Evolutionary conservation across 208 protist genomes (phyloP), one percentile per base, ranked within the genome.

Genomic region (Trichomonas gallinae): DNA sequence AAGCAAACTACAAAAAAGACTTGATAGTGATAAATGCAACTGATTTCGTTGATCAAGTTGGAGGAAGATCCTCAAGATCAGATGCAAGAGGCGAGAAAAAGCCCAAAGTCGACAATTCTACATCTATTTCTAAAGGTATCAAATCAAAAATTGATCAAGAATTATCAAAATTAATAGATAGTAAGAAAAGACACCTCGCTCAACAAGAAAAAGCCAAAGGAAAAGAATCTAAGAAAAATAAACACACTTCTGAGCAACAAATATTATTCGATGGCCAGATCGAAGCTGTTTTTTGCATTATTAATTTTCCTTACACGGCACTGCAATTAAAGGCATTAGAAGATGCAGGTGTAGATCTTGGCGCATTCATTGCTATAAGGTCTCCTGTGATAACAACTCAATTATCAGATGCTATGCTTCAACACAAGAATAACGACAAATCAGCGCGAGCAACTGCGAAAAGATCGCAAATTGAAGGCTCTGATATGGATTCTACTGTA

Each of bases 81-180:
- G 34, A 34, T 15, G 17, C 26, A 51, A 48, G 44, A 38, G 17
- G 13, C 21, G 42, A 42, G 26, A 44, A 46, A 89, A 34, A 42
- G 26, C 13, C n/a, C 11, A 51, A 17, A 38, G 1, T 34, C 17
- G 87, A 93, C 36, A 51, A 13, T 51, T 17, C 40, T 15, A 38
- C 3, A 38, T 6, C 15, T 8, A 48, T 93, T 58, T 6, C 36
- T 0, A 4, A 4, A 93, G 40, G 87, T 26, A 58, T 93, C 4
- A 93, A 93, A 93, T 51, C 40, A 10, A 93, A 51, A 93, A 93
- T 93, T 38, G 87, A 93, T 51, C 3, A 23, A 48, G 87, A 93
- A 48, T 26, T 93, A 34, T 48, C 87, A n/a, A 93, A 93, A 93
- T 17, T 51, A 11, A 34, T 44, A 34, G 87, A 51, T 51, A 51